Base-by-base conservation (phyloP, 768 basidiomycete genomes). In the Trichaptum fuscoviolaceum region DNA sequence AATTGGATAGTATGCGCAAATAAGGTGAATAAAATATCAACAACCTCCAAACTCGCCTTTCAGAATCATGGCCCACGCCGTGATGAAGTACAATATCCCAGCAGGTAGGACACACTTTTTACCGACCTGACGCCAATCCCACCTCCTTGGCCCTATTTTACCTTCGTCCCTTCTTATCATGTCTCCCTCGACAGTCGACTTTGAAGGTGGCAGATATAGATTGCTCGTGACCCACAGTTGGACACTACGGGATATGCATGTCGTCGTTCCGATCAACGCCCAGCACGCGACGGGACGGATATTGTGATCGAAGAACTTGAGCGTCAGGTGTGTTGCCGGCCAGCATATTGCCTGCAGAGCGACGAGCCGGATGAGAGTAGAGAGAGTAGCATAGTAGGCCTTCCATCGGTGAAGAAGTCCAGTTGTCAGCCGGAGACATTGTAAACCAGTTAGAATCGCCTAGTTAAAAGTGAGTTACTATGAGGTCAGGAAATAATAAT, bases 181-280 rank as follows among this genome's bases (percentile, higher is more conserved):
- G 72, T 52, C 64, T 72, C 57, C 63, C 73, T 59, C 69, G 63
- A 52, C 36, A 18, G 61, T 27, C 62, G 52, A 58, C 61, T 27
- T 61, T 52, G 63, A 63, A 36, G 61, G 42, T 70, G 67, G 62
- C 67, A 25, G 18, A 76, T 77, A 66, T 27, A 99, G 84, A 75
- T 99, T 99, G 73, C 89, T 91, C 57, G 95, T 96, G 26, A 97
- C 95, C 95, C 95, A 99, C 67, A 97, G 89, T 78, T 97, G 93
- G 65, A 98, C 84, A 70, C 88, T 86, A 64, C 92, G 84, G 70
- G 89, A 90, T 65, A 89, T 80, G 72, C 89, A 92, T 0, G 96
- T 97, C 60, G 92, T 93, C 15, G 90, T 95, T 0, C 90, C 95
- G 62, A 98, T 91, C 12, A 90, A 84, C 3, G 93, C 90, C 96